These are phyloP conservation scores for Calocybe gambosa DNA, from an alignment of 1,284 basidiomycete species.

Conservation along the genomic window DNA sequence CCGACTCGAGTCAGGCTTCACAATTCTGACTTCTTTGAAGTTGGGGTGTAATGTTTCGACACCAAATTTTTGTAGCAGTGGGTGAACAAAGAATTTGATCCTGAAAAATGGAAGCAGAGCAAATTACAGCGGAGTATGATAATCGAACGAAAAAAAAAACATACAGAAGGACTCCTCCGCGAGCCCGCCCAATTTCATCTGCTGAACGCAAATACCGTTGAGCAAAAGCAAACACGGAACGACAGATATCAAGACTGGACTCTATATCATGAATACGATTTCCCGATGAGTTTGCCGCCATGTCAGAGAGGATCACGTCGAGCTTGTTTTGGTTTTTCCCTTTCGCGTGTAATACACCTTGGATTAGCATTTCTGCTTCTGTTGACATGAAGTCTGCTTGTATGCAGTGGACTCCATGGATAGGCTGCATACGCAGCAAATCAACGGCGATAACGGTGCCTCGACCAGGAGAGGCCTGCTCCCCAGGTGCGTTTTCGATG, in stretches of 20 bases:
- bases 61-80: conserved; percentile 51
- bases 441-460: conserved; percentile 71
- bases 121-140: conserved; percentile 1
- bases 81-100: conserved; percentile 71
- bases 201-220: conserved; percentile 43
- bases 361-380: conserved; percentile 44
- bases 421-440: conserved; percentile 59
- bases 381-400: conserved; percentile 73
- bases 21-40: conserved; percentile 51
- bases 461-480: conserved; percentile 23
- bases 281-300: conserved; percentile 70
- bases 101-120: conserved; percentile 28
- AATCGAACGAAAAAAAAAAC: conserved; percentile 23
- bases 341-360: conserved; percentile 34
- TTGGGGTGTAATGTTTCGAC: conserved; percentile 42
- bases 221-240: conserved; percentile 59
- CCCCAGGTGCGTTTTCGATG: conserved; percentile 24
- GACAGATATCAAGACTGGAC: conserved; percentile 55
- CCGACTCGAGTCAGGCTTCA: conserved; percentile 67
- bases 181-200: conserved; percentile 33
- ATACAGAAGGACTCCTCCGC: conserved; percentile 63
- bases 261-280: conserved; percentile 54
- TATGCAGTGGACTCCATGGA: conserved; percentile 62
- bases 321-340: conserved; percentile 42
- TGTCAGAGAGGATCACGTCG: conserved; percentile 73